These are phyloP conservation scores for Hypoxylon sp. DNA, from an alignment of 2,329 filamentous ascomycete genomes.

Conservation along the genomic window DNA sequence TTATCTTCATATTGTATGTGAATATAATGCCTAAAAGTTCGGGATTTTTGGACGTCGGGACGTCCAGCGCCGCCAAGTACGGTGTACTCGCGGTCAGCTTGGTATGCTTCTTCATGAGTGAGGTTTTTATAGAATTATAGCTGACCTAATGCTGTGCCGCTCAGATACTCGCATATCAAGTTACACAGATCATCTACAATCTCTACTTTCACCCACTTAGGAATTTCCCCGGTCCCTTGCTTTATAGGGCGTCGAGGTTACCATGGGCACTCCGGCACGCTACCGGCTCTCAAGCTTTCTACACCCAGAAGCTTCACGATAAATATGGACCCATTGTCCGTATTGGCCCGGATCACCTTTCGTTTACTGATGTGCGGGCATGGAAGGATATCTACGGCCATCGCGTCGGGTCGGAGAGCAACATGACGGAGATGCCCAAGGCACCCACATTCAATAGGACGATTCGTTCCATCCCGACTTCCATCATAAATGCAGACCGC, in stretches of 20 bases:
- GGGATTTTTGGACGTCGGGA: conserved; percentile 27
- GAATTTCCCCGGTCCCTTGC: conserved; percentile 48
- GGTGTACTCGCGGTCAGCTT: conserved; percentile 34
- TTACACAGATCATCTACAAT: conserved; percentile 48
- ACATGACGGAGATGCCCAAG: conserved; percentile 49
- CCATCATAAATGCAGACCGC: conserved; percentile 52
- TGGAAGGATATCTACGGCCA: conserved; percentile 57
- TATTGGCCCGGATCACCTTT: conserved; percentile 51
- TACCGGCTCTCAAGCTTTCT: conserved; percentile 45
- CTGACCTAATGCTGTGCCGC: conserved; percentile 9
- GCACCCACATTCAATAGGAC: conserved; percentile 33
- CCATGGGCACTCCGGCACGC: conserved; percentile 48
- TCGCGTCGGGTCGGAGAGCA: conserved; percentile 46
- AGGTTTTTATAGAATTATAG: neutral
- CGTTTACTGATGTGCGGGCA: conserved; percentile 52
- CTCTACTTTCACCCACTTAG: conserved; percentile 52
- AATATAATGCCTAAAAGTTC: conserved; percentile 24
- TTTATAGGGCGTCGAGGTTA: conserved; percentile 44
- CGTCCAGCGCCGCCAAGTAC: conserved; percentile 39
- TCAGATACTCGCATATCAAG: conserved; percentile 46
- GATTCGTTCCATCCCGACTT: conserved; percentile 44
- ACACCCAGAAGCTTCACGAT: conserved; percentile 49
- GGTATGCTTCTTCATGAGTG: conserved; percentile 38
- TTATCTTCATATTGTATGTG: neutral
- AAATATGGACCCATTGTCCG: conserved; percentile 47